Evolutionary conservation across 1,284 basidiomycete species (phyloP).

Genomic region (Pseudozyma sp.): DNA sequence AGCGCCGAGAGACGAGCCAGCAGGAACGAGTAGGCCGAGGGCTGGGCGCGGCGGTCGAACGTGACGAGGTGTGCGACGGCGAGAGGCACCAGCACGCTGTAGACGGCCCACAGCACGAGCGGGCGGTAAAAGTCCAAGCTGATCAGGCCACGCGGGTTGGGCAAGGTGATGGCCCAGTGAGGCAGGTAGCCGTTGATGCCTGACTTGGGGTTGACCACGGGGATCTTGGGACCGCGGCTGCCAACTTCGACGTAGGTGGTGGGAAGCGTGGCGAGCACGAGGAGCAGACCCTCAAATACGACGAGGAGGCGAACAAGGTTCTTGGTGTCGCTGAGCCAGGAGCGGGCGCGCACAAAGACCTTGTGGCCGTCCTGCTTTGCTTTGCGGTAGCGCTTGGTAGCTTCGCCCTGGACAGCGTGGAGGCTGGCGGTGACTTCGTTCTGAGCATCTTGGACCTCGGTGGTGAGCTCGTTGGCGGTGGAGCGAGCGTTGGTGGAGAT

Average conservation of each 20-base stretch:
- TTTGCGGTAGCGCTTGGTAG: conserved; percentile 36
- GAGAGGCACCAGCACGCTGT: conserved; percentile 53
- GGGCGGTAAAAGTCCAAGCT: conserved; percentile 54
- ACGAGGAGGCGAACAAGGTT: conserved; percentile 54
- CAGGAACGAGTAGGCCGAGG: conserved; percentile 56
- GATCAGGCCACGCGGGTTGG: conserved; percentile 41
- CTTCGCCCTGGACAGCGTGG: conserved; percentile 40
- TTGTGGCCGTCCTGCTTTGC: conserved; percentile 42
- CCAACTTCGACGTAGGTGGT: conserved; percentile 51
- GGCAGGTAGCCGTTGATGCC: conserved; percentile 50
- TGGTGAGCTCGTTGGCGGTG: conserved; percentile 43
- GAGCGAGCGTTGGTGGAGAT: conserved; percentile 49
- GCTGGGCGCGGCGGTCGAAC: conserved; percentile 51
- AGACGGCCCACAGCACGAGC: conserved; percentile 54
- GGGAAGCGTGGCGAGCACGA: conserved; percentile 52
- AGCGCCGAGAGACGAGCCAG: conserved; percentile 56
- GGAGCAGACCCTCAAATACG: conserved; percentile 52
- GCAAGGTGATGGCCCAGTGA: conserved; percentile 55
- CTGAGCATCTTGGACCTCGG: conserved; percentile 47
- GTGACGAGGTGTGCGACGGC: conserved; percentile 57
- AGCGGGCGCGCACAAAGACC: conserved; percentile 38
- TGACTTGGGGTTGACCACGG: conserved; percentile 45
- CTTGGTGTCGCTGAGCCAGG: conserved; percentile 51
- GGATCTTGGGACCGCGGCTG: conserved; percentile 44
- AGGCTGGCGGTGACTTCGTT: conserved; percentile 46